Base-by-base conservation (phyloP, 2,329 filamentous ascomycete genomes). In the Alternaria conjuncta region DNA sequence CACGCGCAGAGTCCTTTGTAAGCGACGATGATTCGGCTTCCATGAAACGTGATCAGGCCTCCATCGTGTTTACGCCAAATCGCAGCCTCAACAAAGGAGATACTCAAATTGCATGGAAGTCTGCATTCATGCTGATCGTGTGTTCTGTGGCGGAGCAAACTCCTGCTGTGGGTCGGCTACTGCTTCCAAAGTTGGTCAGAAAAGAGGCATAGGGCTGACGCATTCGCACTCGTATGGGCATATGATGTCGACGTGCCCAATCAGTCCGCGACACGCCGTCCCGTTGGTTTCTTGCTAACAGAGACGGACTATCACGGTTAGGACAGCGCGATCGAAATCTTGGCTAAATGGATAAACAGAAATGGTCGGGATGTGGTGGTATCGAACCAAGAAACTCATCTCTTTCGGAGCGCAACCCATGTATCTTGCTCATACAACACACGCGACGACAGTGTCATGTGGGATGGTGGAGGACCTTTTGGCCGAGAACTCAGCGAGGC, bases 341-440 rank as follows among this genome's bases (percentile, higher is more conserved):
- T 57, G 61, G 64, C n/a, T 66, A 64, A 66, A 66, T 43, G 57
- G 61, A 21, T 64, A 66, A 66, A 57, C 47, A 60, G 18, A 56
- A 18, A 3, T 32, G 36, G 47, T 55, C 51, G 25, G 56, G 53
- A 51, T 54, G 25, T 50, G 44, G 44, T 25, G 36, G 45, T 51
- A 36, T 25, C 47, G 36, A 43, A 28, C n/a, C 36, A 23, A 32
- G 54, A 45, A 21, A 26, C 28, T 36, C 50, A 36, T 36, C 43
- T 36, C 23, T 43, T 32, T 32, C 30, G 23, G 12, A 46, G 44
- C 46, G 36, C 45, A 55, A 46, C 50, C 60, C 56, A 51, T 25
- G 32, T 28, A 51, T 46, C 50, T 63, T 55, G 57, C 36, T 56
- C 23, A 20, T 21, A 25, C 57, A 21, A 47, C 28, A 57, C 58